Evolutionary conservation across 2,329 filamentous ascomycete genomes (phyloP).

Genomic region (Aspergillus pseudotamarii): DNA sequence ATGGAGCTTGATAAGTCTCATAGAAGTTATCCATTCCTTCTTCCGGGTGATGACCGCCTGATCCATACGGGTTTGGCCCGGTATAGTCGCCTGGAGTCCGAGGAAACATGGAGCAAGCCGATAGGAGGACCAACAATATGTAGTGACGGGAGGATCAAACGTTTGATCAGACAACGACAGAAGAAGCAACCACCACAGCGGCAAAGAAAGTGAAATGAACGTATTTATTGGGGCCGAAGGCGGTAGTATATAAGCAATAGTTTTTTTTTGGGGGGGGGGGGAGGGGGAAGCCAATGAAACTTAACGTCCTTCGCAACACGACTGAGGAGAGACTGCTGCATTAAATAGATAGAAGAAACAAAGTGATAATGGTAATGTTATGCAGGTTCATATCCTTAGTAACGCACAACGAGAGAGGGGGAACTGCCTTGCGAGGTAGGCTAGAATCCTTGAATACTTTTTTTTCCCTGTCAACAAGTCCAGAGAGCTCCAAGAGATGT

Average conservation of each 20-base stretch:
- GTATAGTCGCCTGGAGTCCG: slow-evolving; percentile 22
- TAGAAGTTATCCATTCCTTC: slow-evolving; percentile 36
- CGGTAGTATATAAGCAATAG: background rate
- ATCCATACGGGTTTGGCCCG: slow-evolving; percentile 31
- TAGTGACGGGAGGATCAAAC: slow-evolving; percentile 30
- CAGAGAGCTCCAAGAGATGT: slow-evolving; percentile 30
- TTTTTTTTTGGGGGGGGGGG: too few relatives aligned
- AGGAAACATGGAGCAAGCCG: slow-evolving; percentile 31
- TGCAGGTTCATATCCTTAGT: slow-evolving; percentile 30
- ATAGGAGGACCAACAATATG: slow-evolving; percentile 18
- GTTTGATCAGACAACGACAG: slow-evolving; percentile 19
- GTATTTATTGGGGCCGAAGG: slow-evolving; percentile 4
- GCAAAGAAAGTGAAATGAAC: background rate
- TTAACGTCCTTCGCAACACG: slow-evolving; percentile 5
- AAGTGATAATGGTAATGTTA: slow-evolving; percentile 25
- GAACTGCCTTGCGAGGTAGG: slow-evolving; percentile 40
- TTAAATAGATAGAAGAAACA: slow-evolving; percentile 15
- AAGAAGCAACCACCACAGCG: background rate
- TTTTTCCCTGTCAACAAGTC: slow-evolving; percentile 30
- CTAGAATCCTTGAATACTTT: slow-evolving; percentile 28
- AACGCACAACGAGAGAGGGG: slow-evolving; percentile 16
- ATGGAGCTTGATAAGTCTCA: slow-evolving; percentile 28
- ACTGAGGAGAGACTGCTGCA: slow-evolving; percentile 6
- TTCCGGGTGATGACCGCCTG: slow-evolving; percentile 23
- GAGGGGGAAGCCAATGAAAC: background rate